phyloP scores from a whole-genome alignment of 257 asterid genomes.

The Nicotiana tomentosiformis region DNA sequence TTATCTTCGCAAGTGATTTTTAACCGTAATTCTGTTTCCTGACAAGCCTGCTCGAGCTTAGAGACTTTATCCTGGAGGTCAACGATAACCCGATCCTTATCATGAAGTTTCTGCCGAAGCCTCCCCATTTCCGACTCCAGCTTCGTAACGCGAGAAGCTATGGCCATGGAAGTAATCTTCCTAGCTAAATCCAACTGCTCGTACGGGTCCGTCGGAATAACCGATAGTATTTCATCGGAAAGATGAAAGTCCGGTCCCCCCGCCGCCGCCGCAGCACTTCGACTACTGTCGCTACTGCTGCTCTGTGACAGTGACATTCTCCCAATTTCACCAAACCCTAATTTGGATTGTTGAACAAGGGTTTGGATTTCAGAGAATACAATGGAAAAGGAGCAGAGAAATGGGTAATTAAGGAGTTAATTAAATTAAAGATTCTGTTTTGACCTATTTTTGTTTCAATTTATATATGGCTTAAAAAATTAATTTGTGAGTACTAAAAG shows the following conservation, averaged over 20 bases:
- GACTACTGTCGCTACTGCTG: slow-evolving; percentile 29
- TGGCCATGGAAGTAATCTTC: slow-evolving; percentile 94
- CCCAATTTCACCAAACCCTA: not conserved
- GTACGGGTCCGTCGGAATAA: slow-evolving; percentile 89
- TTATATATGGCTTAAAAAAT: not conserved
- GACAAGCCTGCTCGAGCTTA: slow-evolving; percentile 50
- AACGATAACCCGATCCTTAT: slow-evolving; percentile 51
- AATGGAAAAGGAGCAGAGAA: not conserved
- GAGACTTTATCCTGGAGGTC: slow-evolving; percentile 68
- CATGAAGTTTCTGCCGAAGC: slow-evolving; percentile 53
- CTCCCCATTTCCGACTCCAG: slow-evolving; percentile 71
- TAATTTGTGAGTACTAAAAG: no score
- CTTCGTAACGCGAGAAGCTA: slow-evolving; percentile 87
- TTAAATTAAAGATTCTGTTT: not conserved
- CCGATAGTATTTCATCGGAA: slow-evolving; percentile 67
- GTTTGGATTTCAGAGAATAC: not conserved
- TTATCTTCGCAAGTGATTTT: slow-evolving; percentile 69
- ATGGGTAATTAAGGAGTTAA: not conserved
- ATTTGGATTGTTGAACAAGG: not conserved
- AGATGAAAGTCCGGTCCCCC: slow-evolving; percentile 54
- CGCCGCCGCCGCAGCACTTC: not conserved
- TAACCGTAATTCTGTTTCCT: slow-evolving; percentile 67
- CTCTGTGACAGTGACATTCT: slow-evolving; percentile 38
- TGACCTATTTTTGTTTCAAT: not conserved
- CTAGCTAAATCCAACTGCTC: slow-evolving; percentile 99